Conservation (phyloP, 805 yeast species). For the Grigorovia jiainica region DNA sequence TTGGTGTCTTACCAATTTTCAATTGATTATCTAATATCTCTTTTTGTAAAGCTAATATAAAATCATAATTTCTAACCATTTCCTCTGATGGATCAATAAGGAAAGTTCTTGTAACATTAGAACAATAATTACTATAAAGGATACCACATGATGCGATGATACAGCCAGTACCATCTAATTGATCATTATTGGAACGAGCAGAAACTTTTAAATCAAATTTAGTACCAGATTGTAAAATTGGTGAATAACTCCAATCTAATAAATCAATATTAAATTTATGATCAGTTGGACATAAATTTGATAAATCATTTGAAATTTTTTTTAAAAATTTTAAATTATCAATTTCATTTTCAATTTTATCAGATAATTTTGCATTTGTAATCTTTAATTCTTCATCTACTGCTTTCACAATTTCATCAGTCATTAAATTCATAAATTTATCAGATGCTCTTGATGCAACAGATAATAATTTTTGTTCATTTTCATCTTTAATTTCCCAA, state of each 20-base stretch:
- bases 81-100: slow-evolving; percentile 79
- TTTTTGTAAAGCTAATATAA: slow-evolving; percentile 59
- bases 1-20: slow-evolving; percentile 61
- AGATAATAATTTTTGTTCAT: slow-evolving; percentile 55
- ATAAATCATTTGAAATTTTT: slow-evolving; percentile 39
- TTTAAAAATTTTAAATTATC: slow-evolving; percentile 67
- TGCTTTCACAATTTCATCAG: slow-evolving; percentile 77
- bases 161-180: slow-evolving; percentile 61
- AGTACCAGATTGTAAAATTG: slow-evolving; percentile 83
- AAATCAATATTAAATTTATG: slow-evolving; percentile 65
- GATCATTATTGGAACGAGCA: slow-evolving; percentile 62
- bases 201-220: slow-evolving; percentile 76
- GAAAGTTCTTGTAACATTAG: slow-evolving; percentile 80
- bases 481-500: slow-evolving; percentile 70
- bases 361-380: slow-evolving; percentile 63
- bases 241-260: slow-evolving; percentile 90
- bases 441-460: slow-evolving; percentile 71
- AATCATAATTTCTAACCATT: slow-evolving; percentile 71
- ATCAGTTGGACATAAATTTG: slow-evolving; percentile 31
- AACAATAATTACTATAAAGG: slow-evolving; percentile 81
- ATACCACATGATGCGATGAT: slow-evolving; percentile 78
- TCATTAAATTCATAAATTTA: slow-evolving; percentile 70
- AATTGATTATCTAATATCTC: slow-evolving; percentile 46
- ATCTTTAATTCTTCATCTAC: slow-evolving; percentile 81
- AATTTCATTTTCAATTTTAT: slow-evolving; percentile 68